A percentile compares a stretch with the other conserved stretches of the same genome.
phyloP scores from a whole-genome alignment of 768 basidiomycete species.

The Holtermannia corniformis region DNA sequence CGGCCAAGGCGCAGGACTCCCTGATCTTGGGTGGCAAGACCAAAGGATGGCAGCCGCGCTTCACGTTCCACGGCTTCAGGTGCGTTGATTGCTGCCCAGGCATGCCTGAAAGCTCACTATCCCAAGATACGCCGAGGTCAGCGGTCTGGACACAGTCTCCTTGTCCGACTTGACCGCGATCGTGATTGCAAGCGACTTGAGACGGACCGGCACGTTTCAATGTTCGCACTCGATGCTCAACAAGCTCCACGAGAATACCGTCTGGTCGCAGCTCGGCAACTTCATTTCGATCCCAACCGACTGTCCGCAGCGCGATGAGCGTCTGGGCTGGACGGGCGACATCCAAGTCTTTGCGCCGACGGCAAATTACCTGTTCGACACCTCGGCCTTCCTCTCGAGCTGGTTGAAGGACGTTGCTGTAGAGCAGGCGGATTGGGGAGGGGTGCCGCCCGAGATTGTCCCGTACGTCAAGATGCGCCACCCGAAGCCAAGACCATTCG shows the following conservation, averaged over 20 bases:
- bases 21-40: constrained; percentile 16
- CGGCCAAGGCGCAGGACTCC: constrained; percentile 14
- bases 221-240: constrained; percentile 27
- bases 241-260: constrained; percentile 24
- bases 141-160: constrained; percentile 9
- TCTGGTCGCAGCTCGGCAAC: constrained; percentile 28
- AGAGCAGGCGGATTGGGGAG: constrained; percentile 22
- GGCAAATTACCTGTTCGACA: constrained; percentile 29
- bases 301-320: constrained; percentile 39
- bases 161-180: constrained; percentile 16
- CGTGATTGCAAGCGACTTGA: constrained; percentile 23
- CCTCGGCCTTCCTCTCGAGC: constrained; percentile 16
- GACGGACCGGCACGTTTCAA: constrained; percentile 23
- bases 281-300: constrained; percentile 34
- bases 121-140: constrained; percentile 24
- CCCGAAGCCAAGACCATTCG: constrained; percentile 10
- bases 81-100: constrained; percentile 6
- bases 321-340: constrained; percentile 40
- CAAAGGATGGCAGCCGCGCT: constrained; percentile 31
- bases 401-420: constrained; percentile 30
- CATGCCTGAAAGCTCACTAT: neutral
- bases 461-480: constrained; percentile 10
- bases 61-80: constrained; percentile 38
- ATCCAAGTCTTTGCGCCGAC: constrained; percentile 36
- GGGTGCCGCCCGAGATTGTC: constrained; percentile 21